Evolutionary conservation across 805 yeast genomes (phyloP).

Genomic region (Schwanniomyces polymorphus): DNA sequence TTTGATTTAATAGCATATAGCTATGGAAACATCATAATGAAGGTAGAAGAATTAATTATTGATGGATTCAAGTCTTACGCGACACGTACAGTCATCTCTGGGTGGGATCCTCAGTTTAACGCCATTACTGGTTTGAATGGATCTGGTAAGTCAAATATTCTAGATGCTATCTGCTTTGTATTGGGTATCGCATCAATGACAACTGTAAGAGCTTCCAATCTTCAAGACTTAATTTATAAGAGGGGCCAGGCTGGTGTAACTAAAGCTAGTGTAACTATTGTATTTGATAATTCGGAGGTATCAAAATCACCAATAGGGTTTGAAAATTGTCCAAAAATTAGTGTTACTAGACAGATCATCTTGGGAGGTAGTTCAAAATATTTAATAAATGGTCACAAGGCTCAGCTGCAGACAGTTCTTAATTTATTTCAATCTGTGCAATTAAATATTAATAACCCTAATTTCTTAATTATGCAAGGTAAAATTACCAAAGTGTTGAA

Average conservation of each 20-base stretch:
- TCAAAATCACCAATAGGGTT: constrained; percentile 84
- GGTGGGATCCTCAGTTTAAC: constrained; percentile 96
- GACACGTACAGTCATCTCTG: constrained; percentile 89
- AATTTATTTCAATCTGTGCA: constrained; percentile 93
- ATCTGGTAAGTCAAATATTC: constrained; percentile 93
- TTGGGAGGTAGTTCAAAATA: constrained; percentile 92
- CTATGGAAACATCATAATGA: constrained; percentile 46
- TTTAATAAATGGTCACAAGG: constrained; percentile 92
- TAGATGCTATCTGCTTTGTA: constrained; percentile 98
- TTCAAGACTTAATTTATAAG: constrained; percentile 93
- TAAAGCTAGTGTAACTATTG: constrained; percentile 94
- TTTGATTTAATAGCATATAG: neutral
- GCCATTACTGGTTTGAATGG: constrained; percentile 98
- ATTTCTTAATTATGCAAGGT: constrained; percentile 98
- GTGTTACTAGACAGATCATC: constrained; percentile 88
- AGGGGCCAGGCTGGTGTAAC: constrained; percentile 98
- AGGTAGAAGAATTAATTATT: constrained; percentile 91
- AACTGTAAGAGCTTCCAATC: constrained; percentile 90
- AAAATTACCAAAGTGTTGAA: constrained; percentile 95
- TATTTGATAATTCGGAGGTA: constrained; percentile 83
- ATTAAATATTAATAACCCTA: constrained; percentile 93
- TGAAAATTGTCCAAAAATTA: constrained; percentile 71
- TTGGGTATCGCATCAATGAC: constrained; percentile 92
- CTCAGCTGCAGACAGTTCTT: constrained; percentile 89
- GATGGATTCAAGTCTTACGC: constrained; percentile 99